A percentile compares a stretch with the other conserved stretches of the same genome.
phyloP scores from a whole-genome alignment of 306 rosid species.

The Gastrolobium villosum region DNA sequence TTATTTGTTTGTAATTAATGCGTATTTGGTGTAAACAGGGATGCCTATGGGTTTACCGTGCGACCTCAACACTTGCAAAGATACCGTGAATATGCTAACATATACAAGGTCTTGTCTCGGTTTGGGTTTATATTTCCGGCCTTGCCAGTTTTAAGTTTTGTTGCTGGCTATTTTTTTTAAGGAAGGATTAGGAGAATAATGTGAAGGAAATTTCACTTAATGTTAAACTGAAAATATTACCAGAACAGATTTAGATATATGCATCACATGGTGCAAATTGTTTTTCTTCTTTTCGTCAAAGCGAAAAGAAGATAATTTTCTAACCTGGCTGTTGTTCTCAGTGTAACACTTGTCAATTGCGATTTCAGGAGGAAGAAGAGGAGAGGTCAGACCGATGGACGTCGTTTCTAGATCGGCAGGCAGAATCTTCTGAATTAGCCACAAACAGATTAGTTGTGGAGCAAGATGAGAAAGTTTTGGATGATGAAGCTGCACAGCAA shows the following conservation, averaged over 20 bases:
- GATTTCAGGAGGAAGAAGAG: constrained; percentile 96
- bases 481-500: constrained; percentile 52
- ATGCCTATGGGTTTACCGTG: constrained; percentile 97
- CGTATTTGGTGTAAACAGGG: constrained; percentile 71
- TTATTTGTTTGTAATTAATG: constrained; percentile 40
- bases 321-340: constrained; percentile 22
- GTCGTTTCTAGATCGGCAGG: constrained; percentile 74
- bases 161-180: background rate
- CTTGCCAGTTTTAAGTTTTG: constrained; percentile 22
- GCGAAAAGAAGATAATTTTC: background rate
- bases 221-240: constrained; percentile 20
- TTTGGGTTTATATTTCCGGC: constrained; percentile 41
- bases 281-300: background rate
- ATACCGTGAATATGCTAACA: constrained; percentile 92
- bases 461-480: constrained; percentile 56
- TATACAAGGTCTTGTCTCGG: constrained; percentile 82
- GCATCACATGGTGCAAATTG: constrained; percentile 20
- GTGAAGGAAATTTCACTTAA: constrained; percentile 25
- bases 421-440: constrained; percentile 65
- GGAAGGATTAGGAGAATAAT: constrained; percentile 18
- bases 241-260: background rate
- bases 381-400: constrained; percentile 97
- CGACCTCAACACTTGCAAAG: constrained; percentile 98
- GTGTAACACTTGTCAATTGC: constrained; percentile 32
- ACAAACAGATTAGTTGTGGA: constrained; percentile 50